phyloP scores from a whole-genome alignment of 2,329 filamentous ascomycete species.

The Penicillium sp. region DNA sequence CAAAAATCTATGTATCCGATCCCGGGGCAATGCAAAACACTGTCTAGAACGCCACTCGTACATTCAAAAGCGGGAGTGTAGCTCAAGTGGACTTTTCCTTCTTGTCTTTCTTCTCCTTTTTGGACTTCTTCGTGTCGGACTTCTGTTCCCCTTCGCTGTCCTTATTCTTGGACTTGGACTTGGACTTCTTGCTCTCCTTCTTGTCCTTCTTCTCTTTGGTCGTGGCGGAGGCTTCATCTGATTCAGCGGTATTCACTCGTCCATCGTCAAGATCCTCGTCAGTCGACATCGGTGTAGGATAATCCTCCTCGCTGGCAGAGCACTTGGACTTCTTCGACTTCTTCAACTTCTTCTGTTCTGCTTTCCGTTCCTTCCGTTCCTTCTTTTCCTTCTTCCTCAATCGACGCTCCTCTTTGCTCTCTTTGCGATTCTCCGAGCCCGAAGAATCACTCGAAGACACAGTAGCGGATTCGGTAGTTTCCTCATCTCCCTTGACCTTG shows the following conservation, averaged over 20 bases:
- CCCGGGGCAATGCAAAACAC: conserved; percentile 14
- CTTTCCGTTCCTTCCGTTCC: conserved; percentile 36
- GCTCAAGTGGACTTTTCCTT: conserved; percentile 21
- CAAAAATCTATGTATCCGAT: conserved; percentile 25
- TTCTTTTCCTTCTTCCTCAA: conserved; percentile 36
- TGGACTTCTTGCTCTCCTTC: conserved; percentile 29
- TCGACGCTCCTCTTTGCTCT: conserved; percentile 35
- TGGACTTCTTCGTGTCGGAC: conserved; percentile 52
- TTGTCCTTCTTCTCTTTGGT: conserved; percentile 30
- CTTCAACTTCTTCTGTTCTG: conserved; percentile 29
- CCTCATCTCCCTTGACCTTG: conserved; percentile 26
- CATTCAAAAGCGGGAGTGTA: conserved; percentile 47
- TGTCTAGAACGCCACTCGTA: conserved; percentile 13
- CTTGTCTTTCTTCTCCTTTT: conserved; percentile 51
- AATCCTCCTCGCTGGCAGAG: conserved; percentile 33
- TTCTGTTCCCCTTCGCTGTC: conserved; percentile 42
- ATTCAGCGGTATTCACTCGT: conserved; percentile 38
- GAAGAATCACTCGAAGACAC: conserved; percentile 17
- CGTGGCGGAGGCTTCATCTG: conserved; percentile 29
- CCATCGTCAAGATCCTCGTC: conserved; percentile 37
- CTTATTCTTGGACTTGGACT: conserved; percentile 29
- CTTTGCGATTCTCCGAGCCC: conserved; percentile 27
- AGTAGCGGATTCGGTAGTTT: conserved; percentile 16
- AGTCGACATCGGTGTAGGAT: conserved; percentile 42
- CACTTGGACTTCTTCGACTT: conserved; percentile 30